Conservation (phyloP, 2,329 filamentous ascomycete species). For the Microsporum audouinii region DNA sequence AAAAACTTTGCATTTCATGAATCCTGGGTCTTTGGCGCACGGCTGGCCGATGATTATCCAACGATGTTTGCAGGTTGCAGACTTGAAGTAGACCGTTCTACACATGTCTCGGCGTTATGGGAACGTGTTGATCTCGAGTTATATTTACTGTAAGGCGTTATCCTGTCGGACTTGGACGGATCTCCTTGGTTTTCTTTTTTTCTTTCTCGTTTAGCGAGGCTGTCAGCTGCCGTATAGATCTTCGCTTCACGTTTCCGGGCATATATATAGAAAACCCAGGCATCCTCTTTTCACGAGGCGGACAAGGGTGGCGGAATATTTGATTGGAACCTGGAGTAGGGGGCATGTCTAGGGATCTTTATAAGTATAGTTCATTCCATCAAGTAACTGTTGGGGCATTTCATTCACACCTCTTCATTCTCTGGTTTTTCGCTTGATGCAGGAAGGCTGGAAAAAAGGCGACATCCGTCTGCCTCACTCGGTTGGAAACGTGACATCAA, state of each 20-base stretch:
- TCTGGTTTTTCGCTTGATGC: not conserved
- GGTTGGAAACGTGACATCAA: not conserved
- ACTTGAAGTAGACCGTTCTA: slow-evolving; percentile 35
- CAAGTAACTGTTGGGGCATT: not conserved
- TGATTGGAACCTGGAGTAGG: not conserved
- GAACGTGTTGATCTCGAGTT: not conserved
- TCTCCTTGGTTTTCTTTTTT: not conserved
- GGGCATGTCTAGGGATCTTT: not conserved
- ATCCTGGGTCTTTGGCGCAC: slow-evolving; percentile 27
- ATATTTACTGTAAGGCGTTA: not conserved
- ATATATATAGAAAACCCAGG: not conserved
- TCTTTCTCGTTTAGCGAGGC: not conserved
- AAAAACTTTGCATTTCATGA: slow-evolving; percentile 20
- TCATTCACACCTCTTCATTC: not conserved
- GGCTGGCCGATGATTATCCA: slow-evolving; percentile 39
- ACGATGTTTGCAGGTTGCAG: slow-evolving; percentile 36
- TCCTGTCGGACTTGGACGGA: not conserved
- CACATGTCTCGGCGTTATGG: slow-evolving; percentile 32
- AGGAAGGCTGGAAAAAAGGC: not conserved
- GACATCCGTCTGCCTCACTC: not conserved
- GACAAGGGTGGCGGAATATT: not conserved
- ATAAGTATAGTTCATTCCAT: not conserved
- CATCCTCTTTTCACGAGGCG: not conserved
- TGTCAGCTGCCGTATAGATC: not conserved
- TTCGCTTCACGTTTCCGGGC: not conserved